Evolutionary conservation across 1,139 yeast species (phyloP).

Genomic region (Geotrichum carabidarum): DNA sequence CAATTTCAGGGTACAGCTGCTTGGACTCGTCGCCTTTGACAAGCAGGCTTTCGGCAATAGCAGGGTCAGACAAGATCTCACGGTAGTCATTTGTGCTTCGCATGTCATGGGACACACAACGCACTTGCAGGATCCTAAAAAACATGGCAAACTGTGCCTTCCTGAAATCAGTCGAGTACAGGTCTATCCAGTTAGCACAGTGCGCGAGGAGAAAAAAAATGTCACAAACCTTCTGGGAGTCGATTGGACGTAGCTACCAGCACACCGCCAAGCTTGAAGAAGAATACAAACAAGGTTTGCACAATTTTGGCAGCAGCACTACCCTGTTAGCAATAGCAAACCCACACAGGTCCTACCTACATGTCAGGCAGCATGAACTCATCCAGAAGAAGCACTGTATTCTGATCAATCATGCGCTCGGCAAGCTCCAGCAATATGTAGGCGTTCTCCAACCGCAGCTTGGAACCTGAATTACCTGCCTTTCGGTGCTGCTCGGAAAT

Average conservation of each 20-base stretch:
- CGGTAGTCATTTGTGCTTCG: slow-evolving; percentile 55
- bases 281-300: slow-evolving; percentile 59
- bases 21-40: background rate
- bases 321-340: slow-evolving; percentile 19
- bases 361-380: slow-evolving; percentile 73
- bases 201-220: background rate
- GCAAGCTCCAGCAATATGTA: slow-evolving; percentile 64
- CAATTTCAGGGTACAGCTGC: slow-evolving; percentile 1
- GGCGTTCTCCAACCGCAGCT: slow-evolving; percentile 49
- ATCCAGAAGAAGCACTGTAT: slow-evolving; percentile 59
- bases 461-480: slow-evolving; percentile 35
- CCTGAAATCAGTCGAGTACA: slow-evolving; percentile 60
- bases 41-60: background rate
- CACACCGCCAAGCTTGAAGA: slow-evolving; percentile 69
- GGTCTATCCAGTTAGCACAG: slow-evolving; percentile 30
- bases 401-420: slow-evolving; percentile 54
- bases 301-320: slow-evolving; percentile 63
- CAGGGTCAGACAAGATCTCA: slow-evolving; percentile 33
- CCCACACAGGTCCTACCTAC: slow-evolving; percentile 14
- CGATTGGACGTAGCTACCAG: slow-evolving; percentile 68
- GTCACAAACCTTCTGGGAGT: slow-evolving; percentile 47
- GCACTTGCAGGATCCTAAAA: slow-evolving; percentile 51
- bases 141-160: slow-evolving; percentile 54
- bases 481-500: slow-evolving; percentile 45
- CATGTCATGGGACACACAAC: slow-evolving; percentile 65